phyloP scores from a whole-genome alignment of 1,284 basidiomycete species.

The Cryptococcus depauperatus region DNA sequence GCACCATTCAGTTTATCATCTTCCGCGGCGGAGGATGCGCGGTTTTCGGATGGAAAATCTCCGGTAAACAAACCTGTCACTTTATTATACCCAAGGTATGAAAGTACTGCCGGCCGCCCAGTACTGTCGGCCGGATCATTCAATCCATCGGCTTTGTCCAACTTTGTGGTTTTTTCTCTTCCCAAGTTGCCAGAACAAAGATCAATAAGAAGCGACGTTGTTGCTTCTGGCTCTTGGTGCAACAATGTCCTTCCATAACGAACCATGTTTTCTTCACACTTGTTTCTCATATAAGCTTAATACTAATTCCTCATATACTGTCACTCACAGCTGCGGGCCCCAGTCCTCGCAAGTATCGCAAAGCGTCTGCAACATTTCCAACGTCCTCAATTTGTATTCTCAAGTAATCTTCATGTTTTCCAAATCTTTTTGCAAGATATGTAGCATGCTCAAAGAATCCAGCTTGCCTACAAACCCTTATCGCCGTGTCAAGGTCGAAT shows the following conservation, averaged over 20 bases:
- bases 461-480: constrained; percentile 90
- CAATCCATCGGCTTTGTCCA: constrained; percentile 8
- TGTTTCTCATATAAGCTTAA: not conserved
- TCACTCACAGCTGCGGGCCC: constrained; percentile 64
- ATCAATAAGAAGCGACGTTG: constrained; percentile 84
- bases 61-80: constrained; percentile 39
- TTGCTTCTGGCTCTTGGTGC: constrained; percentile 70
- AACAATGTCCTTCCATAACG: constrained; percentile 78
- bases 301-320: not conserved
- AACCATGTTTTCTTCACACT: constrained; percentile 64
- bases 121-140: too few species aligned
- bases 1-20: constrained; percentile 42
- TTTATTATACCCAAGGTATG: constrained; percentile 66
- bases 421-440: constrained; percentile 87
- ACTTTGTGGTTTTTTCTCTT: constrained; percentile 20
- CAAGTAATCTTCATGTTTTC: constrained; percentile 84
- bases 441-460: constrained; percentile 92
- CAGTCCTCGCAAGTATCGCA: constrained; percentile 69
- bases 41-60: constrained; percentile 43
- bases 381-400: constrained; percentile 92
- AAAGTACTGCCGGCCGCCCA: constrained; percentile 67
- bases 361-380: constrained; percentile 69
- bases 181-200: constrained; percentile 65
- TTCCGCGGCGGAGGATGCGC: constrained; percentile 15
- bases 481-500: constrained; percentile 94